Evolutionary conservation across 2,329 filamentous ascomycete species (phyloP).

Genomic region (Hypoxylon sp.): DNA sequence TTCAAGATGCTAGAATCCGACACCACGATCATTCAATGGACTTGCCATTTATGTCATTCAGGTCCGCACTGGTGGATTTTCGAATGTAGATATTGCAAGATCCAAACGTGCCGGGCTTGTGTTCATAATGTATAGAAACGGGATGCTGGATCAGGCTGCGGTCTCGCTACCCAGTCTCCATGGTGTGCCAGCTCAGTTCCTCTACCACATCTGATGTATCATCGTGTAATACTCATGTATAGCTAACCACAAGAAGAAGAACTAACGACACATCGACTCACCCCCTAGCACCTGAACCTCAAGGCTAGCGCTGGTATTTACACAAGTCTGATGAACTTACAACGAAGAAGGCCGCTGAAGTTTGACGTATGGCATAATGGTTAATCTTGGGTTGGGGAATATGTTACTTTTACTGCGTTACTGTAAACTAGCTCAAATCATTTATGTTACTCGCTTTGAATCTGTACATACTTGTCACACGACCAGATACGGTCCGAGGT

Average conservation of each 20-base stretch:
- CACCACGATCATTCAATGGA: constrained; percentile 70
- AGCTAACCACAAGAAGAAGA: background rate
- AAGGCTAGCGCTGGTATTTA: background rate
- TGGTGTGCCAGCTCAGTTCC: background rate
- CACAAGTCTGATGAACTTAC: background rate
- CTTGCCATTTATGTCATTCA: constrained; percentile 69
- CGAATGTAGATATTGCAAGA: constrained; percentile 73
- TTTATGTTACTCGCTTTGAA: background rate
- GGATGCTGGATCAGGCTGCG: constrained; percentile 20
- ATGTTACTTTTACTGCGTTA: background rate
- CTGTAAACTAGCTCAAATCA: background rate
- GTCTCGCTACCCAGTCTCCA: background rate
- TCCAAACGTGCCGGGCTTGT: constrained; percentile 69
- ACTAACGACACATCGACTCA: background rate
- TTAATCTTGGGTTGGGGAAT: background rate
- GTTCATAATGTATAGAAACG: constrained; percentile 52
- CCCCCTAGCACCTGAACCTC: background rate
- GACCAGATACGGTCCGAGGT: too few species aligned
- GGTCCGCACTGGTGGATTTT: constrained; percentile 74
- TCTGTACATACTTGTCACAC: too few species aligned
- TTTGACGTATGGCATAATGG: background rate
- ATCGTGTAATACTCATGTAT: constrained; percentile 4
- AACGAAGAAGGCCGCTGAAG: background rate
- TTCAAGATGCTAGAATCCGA: constrained; percentile 74
- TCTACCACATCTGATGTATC: background rate